phyloP scores from a whole-genome alignment of 1,284 basidiomycete species.

The Pyrrhoderma noxium region DNA sequence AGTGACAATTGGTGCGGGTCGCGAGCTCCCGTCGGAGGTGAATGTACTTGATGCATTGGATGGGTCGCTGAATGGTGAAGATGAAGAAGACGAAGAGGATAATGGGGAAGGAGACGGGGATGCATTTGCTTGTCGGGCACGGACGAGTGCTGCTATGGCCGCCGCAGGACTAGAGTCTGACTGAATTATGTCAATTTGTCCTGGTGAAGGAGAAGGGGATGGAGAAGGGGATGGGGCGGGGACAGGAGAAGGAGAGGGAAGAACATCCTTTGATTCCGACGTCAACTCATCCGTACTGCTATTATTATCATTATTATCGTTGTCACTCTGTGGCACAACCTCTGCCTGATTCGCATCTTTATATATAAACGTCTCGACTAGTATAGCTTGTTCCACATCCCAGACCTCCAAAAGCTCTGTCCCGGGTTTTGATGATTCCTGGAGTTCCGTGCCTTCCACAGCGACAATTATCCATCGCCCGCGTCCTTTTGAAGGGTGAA shows the following conservation, averaged over 20 bases:
- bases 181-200: neutral
- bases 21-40: conserved; percentile 5
- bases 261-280: conserved; percentile 40
- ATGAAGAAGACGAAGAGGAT: neutral
- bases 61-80: neutral
- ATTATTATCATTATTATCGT: conserved; percentile 19
- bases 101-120: neutral
- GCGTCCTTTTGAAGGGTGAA: conserved; percentile 82
- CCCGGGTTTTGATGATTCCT: conserved; percentile 3
- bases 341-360: conserved; percentile 39
- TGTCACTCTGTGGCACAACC: neutral
- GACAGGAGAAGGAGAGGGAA: conserved; percentile 40
- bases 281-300: conserved; percentile 12
- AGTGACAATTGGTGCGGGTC: conserved; percentile 54
- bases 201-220: conserved; percentile 35
- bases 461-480: conserved; percentile 88
- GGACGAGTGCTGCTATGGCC: conserved; percentile 53
- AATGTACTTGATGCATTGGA: no score
- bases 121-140: conserved; percentile 31
- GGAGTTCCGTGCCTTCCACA: conserved; percentile 37
- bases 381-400: conserved; percentile 36
- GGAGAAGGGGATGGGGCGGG: neutral
- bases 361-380: conserved; percentile 78
- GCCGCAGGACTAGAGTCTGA: conserved; percentile 54
- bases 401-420: conserved; percentile 32